Base-by-base conservation (phyloP, 306 rosid genomes). In the Cyamopsis tetragonoloba region DNA sequence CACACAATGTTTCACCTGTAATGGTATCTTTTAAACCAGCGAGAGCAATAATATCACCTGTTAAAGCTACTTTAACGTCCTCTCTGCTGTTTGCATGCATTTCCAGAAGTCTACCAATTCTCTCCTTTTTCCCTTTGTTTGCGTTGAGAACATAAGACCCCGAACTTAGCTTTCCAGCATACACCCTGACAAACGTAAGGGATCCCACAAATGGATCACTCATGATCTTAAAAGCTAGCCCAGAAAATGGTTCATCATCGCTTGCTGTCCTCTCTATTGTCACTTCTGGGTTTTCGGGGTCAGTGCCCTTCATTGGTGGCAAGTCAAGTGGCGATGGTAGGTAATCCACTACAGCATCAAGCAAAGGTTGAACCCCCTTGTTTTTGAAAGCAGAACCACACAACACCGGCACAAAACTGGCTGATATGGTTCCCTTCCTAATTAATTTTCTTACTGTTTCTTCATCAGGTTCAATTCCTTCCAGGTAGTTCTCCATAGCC, bases 341-440 rank as follows among this genome's bases (percentile, higher is more conserved):
- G 80, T 89, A 89, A 81, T 89, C 97, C 77, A 93, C 91, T 6
- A 93, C 98, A 9, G 97, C 93, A 62, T 93, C 97, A 35, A 93
- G 95, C 83, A 93, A 78, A 0, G 96, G 98, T 67, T 93, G 98
- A 72, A 93, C 98, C 59, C 97, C 98, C 82, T 93, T 93, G 81
- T 93, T 93, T 80, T 93, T 93, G 83, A 93, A 93, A 68, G 97
- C 96, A 5, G 98, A 93, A 54, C 98, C 98, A 80, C 98, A 93
- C 74, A 93, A 6, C 50, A 93, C 95, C 9, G 97, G 98, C 63
- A 93, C 98, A 62, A 93, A 89, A 68, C 71, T 80, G 66, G 75
- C 78, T 32, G 75, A 26, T 53, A 93, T 77, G 32, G 98, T 77
- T 67, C 97, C 97, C 75, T 88, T 82, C 78, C 98, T 83, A 71